phyloP scores from a whole-genome alignment of 768 basidiomycete genomes.

The Termitomyces sp. region DNA sequence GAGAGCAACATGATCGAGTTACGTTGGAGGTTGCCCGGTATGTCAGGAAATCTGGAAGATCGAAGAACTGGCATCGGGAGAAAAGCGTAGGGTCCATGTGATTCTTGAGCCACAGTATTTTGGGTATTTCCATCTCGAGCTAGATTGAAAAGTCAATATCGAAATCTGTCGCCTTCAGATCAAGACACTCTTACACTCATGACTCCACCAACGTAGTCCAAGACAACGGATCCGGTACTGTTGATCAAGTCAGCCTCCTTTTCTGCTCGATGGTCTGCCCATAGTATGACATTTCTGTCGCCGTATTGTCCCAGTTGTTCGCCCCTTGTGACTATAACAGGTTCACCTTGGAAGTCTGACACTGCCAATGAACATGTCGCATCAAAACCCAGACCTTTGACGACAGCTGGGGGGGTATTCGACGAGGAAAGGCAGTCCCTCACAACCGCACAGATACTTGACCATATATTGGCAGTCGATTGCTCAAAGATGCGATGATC shows the following conservation, averaged over 20 bases:
- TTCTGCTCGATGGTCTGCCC: slow-evolving; percentile 96
- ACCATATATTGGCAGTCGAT: slow-evolving; percentile 87
- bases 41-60: slow-evolving; percentile 94
- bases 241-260: slow-evolving; percentile 91
- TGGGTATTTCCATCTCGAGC: slow-evolving; percentile 99
- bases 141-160: slow-evolving; percentile 20
- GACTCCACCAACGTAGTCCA: slow-evolving; percentile 93
- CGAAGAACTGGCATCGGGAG: slow-evolving; percentile 74
- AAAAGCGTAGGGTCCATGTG: slow-evolving; percentile 75
- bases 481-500: slow-evolving; percentile 97
- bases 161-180: background rate
- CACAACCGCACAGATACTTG: slow-evolving; percentile 54
- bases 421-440: slow-evolving; percentile 57
- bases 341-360: slow-evolving; percentile 62
- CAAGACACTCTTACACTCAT: slow-evolving; percentile 67
- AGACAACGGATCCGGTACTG: slow-evolving; percentile 70
- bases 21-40: slow-evolving; percentile 78
- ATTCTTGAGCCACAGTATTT: slow-evolving; percentile 93
- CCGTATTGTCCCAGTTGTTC: slow-evolving; percentile 55
- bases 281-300: slow-evolving; percentile 85
- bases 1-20: slow-evolving; percentile 83
- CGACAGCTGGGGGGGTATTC: slow-evolving; percentile 45
- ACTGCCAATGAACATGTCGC: slow-evolving; percentile 97
- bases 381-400: slow-evolving; percentile 92
- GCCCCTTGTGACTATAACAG: slow-evolving; percentile 71